Percentiles rank a stretch among this genome's conserved stretches.
phyloP scores from a whole-genome alignment of 1,139 yeast species.

The Sugiyamaella japonica region DNA sequence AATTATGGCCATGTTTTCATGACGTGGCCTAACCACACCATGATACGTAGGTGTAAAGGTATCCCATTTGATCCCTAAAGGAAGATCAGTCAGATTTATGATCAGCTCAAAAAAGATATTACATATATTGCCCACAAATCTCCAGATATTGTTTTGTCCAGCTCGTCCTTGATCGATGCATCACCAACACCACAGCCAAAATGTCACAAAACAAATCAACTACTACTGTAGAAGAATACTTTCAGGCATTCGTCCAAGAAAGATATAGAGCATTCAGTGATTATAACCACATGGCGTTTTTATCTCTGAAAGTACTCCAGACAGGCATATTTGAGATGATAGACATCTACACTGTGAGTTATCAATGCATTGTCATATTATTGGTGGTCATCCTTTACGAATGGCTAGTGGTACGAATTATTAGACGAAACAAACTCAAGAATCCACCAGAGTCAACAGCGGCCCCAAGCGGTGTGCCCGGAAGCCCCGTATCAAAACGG shows the following conservation, averaged over 20 bases:
- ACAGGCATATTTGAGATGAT: conserved; percentile 1
- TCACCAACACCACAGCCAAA: background rate
- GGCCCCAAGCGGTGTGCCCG: background rate
- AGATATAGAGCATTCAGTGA: background rate
- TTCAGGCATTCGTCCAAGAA: background rate
- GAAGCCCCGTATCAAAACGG: background rate
- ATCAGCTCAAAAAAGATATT: background rate
- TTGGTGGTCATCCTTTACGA: conserved; percentile 2
- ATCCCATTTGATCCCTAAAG: background rate
- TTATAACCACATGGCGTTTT: background rate
- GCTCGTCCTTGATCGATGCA: background rate
- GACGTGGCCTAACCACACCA: background rate
- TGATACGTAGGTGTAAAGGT: background rate
- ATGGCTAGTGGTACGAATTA: background rate
- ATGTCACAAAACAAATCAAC: conserved; percentile 3
- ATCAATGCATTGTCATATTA: conserved; percentile 4
- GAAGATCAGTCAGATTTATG: conserved; percentile 11
- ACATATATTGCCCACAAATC: conserved; percentile 9
- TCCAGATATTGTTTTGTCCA: background rate
- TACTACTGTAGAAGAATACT: conserved; percentile 3
- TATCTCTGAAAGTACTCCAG: conserved; percentile 3
- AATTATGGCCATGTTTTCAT: background rate
- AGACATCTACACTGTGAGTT: background rate
- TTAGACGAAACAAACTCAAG: background rate
- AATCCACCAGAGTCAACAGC: background rate